Conservation (phyloP, 179 eudicot genomes). For the Silene vulgaris region DNA sequence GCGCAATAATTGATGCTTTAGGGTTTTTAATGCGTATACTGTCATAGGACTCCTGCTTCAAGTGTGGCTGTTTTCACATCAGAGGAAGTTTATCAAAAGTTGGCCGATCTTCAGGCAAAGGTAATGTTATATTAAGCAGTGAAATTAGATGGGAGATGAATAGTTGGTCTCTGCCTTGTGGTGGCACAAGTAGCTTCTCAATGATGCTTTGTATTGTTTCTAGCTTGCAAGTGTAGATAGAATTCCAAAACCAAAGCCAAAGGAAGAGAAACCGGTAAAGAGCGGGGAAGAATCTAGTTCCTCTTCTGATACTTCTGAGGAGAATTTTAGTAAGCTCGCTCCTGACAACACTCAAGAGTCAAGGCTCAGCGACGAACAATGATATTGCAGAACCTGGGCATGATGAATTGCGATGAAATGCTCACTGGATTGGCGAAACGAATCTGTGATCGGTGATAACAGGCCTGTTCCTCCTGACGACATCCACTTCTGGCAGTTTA, state of each 20-base stretch:
- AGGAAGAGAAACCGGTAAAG: not conserved
- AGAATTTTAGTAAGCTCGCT: not conserved
- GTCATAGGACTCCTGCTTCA: conserved; percentile 48
- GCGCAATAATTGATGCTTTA: not conserved
- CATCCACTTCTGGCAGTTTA: not conserved
- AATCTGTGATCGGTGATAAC: not conserved
- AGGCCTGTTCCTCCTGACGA: not conserved
- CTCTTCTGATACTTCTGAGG: not conserved
- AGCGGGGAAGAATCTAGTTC: not conserved
- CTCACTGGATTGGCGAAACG: not conserved
- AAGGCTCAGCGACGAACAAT: not conserved
- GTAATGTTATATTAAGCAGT: conserved; percentile 26
- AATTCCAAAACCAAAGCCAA: not conserved
- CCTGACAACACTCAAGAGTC: not conserved
- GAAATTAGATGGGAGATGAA: not conserved
- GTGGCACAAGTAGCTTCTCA: not conserved
- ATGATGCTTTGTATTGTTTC: not conserved
- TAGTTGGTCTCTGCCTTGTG: not conserved
- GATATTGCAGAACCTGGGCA: not conserved
- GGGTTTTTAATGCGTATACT: not conserved
- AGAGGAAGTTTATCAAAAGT: conserved; percentile 57
- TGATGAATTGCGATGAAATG: not conserved
- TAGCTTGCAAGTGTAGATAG: not conserved
- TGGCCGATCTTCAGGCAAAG: conserved; percentile 64
- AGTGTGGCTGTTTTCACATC: conserved; percentile 61